Conservation (phyloP, 176 grass and related monocot species). For the Avena eriantha region DNA sequence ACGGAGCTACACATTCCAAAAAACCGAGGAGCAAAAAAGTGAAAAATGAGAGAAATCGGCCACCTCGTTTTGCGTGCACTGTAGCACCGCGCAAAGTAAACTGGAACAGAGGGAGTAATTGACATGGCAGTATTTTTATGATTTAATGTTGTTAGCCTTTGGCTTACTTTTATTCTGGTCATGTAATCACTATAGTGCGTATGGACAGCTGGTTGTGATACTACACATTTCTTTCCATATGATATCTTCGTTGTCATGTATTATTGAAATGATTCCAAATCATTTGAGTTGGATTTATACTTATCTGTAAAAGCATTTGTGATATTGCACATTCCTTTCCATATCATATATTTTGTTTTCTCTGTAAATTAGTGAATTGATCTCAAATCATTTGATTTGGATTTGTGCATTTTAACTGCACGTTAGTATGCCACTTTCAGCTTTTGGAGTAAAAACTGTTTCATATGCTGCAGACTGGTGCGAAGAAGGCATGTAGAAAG, state of each 20-base stretch:
- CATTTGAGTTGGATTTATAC: neutral
- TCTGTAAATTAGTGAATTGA: neutral
- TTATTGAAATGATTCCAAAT: neutral
- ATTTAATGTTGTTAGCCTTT: neutral
- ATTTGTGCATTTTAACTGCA: neutral
- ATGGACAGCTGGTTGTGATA: neutral
- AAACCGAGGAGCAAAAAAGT: no score
- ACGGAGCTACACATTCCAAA: no score
- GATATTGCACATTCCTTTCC: neutral
- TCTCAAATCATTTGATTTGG: neutral
- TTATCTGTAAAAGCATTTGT: neutral
- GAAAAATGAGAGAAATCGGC: no score
- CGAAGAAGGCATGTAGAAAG: slow-evolving; percentile 69
- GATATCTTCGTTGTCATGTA: neutral
- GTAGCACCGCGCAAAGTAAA: no score
- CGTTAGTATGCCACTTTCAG: neutral
- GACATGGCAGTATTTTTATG: neutral
- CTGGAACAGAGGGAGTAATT: no score
- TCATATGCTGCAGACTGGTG: slow-evolving; percentile 63
- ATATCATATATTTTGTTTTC: neutral
- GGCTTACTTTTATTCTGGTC: neutral
- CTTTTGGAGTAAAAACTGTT: slow-evolving; percentile 36
- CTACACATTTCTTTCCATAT: neutral
- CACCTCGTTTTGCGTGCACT: no score
- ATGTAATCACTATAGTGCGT: neutral